Percentiles rank a stretch among this genome's conserved stretches.
These are phyloP conservation scores for Paramyrothecium roridum DNA, from an alignment of 2,329 filamentous ascomycete species.

Conservation along the genomic window DNA sequence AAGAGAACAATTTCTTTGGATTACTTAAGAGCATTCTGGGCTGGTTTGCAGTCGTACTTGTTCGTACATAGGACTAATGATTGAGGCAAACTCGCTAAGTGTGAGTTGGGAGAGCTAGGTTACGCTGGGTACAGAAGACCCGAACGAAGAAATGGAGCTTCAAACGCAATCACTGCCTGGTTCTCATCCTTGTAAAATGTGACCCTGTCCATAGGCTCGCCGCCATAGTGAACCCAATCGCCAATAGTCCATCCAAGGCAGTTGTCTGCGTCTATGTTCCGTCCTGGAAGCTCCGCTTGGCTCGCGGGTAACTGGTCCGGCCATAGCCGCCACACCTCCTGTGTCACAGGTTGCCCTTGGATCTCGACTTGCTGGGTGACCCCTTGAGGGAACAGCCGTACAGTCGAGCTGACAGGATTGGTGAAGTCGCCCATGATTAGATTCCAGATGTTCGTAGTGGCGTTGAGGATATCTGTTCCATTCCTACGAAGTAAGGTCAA, in stretches of 20 bases:
- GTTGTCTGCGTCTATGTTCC: constrained; percentile 12
- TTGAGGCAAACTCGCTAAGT: neutral
- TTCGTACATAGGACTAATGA: neutral
- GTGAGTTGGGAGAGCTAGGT: neutral
- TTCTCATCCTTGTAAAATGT: constrained; percentile 22
- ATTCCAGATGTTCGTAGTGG: constrained; percentile 16
- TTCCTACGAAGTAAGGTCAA: constrained; percentile 17
- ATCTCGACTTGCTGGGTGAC: constrained; percentile 8
- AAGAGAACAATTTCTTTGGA: neutral
- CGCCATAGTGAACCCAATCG: constrained; percentile 31
- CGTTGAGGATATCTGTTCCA: constrained; percentile 13
- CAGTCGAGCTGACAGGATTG: constrained; percentile 8
- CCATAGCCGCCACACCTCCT: constrained; percentile 25
- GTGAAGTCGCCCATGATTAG: constrained; percentile 18
- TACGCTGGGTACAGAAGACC: constrained; percentile 12
- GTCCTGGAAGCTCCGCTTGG: constrained; percentile 23
- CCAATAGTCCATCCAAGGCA: constrained; percentile 27
- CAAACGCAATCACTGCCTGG: constrained; percentile 21
- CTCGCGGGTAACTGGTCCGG: constrained; percentile 9
- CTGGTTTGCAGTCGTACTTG: no score
- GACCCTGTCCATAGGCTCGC: constrained; percentile 27
- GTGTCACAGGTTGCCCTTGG: constrained; percentile 5
- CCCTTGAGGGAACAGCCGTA: constrained; percentile 22
- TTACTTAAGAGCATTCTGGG: neutral
- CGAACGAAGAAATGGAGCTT: constrained; percentile 28